Conservation (phyloP, 306 rosid genomes). For the Trifolium dubium region DNA sequence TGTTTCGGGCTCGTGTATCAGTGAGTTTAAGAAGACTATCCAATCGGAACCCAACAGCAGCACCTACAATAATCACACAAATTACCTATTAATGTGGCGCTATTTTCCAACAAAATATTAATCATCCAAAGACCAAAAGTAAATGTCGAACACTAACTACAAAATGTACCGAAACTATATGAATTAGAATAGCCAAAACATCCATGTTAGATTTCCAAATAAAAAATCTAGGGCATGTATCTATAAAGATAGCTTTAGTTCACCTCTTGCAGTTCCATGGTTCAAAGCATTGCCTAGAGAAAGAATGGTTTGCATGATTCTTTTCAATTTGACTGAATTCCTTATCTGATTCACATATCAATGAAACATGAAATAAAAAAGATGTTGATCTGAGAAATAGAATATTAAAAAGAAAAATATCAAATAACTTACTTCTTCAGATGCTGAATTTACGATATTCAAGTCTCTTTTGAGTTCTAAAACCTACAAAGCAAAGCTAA, state of each 20-base stretch:
- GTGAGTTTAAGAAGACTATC: slow-evolving; percentile 97
- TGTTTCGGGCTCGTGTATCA: slow-evolving; percentile 89
- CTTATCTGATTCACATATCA: slow-evolving; percentile 71
- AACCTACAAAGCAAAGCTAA: slow-evolving; percentile 59
- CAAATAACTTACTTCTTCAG: slow-evolving; percentile 73
- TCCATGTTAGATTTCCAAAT: slow-evolving; percentile 6
- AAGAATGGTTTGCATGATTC: slow-evolving; percentile 99
- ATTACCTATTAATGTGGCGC: slow-evolving; percentile 7
- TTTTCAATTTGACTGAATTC: slow-evolving; percentile 89
- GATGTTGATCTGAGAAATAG: slow-evolving; percentile 1
- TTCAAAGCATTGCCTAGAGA: slow-evolving; percentile 96
- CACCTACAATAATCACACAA: slow-evolving; percentile 57
- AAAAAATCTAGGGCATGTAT: not conserved
- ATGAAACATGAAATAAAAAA: slow-evolving; percentile 37
- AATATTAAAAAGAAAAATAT: slow-evolving; percentile 30
- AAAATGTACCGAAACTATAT: slow-evolving; percentile 13
- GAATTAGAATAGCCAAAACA: slow-evolving; percentile 17
- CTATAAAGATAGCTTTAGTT: slow-evolving; percentile 33
- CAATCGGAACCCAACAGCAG: slow-evolving; percentile 97
- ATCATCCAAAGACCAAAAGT: slow-evolving; percentile 7
- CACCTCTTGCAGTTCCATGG: slow-evolving; percentile 99
- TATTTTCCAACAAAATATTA: slow-evolving; percentile 18
- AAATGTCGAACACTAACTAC: slow-evolving; percentile 25
- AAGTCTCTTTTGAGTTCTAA: slow-evolving; percentile 78
- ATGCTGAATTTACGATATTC: slow-evolving; percentile 72